A percentile compares a stretch with the other conserved stretches of the same genome.
Conservation (phyloP, 805 yeast species). For the Clavispora asparagi region DNA sequence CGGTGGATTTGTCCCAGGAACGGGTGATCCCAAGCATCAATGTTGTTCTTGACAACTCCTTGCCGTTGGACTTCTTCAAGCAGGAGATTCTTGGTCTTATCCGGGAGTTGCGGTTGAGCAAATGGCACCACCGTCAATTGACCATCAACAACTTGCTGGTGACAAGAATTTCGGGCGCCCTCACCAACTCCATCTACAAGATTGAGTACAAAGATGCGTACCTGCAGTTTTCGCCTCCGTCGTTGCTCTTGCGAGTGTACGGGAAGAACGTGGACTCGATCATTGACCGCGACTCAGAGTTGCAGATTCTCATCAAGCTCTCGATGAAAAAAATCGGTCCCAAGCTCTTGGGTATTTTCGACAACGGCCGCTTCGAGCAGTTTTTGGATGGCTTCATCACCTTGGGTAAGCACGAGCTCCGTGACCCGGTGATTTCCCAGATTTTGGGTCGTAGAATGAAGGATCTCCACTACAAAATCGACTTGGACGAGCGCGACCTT, state of each 20-base stretch:
- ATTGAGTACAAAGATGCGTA: conserved; percentile 48
- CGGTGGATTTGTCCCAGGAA: conserved; percentile 24
- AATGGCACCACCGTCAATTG: conserved; percentile 66
- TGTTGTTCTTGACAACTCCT: conserved; percentile 63
- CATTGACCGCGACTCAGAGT: conserved; percentile 81
- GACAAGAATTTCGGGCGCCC: conserved; percentile 80
- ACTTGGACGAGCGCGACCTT: conserved; percentile 53
- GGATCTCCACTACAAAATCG: conserved; percentile 80
- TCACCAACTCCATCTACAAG: conserved; percentile 85
- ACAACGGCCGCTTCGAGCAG: conserved; percentile 93
- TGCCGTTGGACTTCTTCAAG: conserved; percentile 81
- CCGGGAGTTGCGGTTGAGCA: conserved; percentile 60
- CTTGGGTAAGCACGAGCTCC: conserved; percentile 64
- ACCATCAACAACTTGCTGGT: conserved; percentile 42
- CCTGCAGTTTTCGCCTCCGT: conserved; percentile 41
- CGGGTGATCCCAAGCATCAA: conserved; percentile 45
- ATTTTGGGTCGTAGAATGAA: conserved; percentile 96
- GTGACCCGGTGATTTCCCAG: conserved; percentile 69
- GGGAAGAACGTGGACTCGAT: conserved; percentile 84
- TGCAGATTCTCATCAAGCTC: conserved; percentile 65
- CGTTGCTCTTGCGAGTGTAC: conserved; percentile 72
- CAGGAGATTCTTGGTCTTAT: conserved; percentile 68
- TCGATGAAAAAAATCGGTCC: conserved; percentile 84
- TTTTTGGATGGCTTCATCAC: conserved; percentile 80
- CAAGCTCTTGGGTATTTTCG: conserved; percentile 77